A percentile compares a stretch with the other conserved stretches of the same genome.
Conservation (phyloP, 768 basidiomycete species). For the Nidula microcarpa region DNA sequence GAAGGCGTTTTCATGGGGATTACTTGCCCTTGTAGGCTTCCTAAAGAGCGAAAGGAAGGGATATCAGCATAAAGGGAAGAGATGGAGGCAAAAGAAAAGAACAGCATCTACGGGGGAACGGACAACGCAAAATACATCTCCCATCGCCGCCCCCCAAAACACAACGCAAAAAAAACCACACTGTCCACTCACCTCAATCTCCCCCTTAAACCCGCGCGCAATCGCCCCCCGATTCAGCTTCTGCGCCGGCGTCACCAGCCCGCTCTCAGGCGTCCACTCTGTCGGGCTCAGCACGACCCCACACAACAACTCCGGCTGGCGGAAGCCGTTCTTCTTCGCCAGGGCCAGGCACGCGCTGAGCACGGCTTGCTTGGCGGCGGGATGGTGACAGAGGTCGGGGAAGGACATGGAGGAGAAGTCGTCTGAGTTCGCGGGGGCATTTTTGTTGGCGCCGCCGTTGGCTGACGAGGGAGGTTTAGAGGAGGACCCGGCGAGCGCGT, state of each 20-base stretch:
- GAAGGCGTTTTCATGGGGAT: no score
- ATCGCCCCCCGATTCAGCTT: slow-evolving; percentile 73
- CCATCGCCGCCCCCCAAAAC: not conserved
- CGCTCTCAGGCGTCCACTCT: slow-evolving; percentile 91
- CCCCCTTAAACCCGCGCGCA: slow-evolving; percentile 48
- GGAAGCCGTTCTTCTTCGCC: slow-evolving; percentile 87
- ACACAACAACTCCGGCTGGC: slow-evolving; percentile 72
- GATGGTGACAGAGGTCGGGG: slow-evolving; percentile 51
- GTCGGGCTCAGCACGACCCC: slow-evolving; percentile 76
- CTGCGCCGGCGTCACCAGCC: slow-evolving; percentile 83
- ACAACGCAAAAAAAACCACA: not conserved
- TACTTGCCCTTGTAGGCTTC: no score
- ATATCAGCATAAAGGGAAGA: no score
- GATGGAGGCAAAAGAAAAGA: no score
- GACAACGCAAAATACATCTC: no score
- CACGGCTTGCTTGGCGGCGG: slow-evolving; percentile 55
- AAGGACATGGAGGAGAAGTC: slow-evolving; percentile 31
- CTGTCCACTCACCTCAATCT: slow-evolving; percentile 42
- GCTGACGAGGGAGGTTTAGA: not conserved
- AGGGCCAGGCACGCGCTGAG: slow-evolving; percentile 73
- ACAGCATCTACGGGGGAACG: no score
- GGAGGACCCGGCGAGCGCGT: slow-evolving; percentile 27
- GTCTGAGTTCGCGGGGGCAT: slow-evolving; percentile 28
- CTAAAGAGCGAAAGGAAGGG: no score
- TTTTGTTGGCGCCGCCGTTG: no score